phyloP scores from a whole-genome alignment of 148 eudicot genomes.

The Rheum nobile region DNA sequence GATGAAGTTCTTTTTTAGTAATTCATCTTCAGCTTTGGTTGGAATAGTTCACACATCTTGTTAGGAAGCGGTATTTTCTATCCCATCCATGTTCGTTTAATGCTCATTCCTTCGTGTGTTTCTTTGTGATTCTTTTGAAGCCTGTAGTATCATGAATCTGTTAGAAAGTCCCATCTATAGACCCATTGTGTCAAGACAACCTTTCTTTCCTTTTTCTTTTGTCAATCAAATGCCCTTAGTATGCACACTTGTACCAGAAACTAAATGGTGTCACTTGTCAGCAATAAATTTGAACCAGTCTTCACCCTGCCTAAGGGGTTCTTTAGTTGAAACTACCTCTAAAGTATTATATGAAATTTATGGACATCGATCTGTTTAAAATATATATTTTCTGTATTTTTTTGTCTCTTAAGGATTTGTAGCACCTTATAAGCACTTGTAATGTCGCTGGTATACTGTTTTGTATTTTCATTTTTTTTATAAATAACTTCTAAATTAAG shows the following conservation, averaged over 20 bases:
- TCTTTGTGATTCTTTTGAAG: not conserved
- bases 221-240: not conserved
- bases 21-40: not conserved
- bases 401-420: not conserved
- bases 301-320: no score
- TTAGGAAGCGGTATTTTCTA: not conserved
- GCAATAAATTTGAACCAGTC: not conserved
- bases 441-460: not conserved
- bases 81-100: not conserved
- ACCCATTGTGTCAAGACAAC: not conserved
- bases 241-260: not conserved
- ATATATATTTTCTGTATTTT: no score
- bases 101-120: not conserved
- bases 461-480: no score
- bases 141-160: not conserved
- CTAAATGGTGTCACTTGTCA: slow-evolving; percentile 3
- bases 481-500: no score
- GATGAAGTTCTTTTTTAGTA: not conserved
- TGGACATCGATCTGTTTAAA: no score
- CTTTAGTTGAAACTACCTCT: no score
- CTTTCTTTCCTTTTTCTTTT: not conserved
- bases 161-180: not conserved
- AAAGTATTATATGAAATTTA: no score
- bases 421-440: not conserved
- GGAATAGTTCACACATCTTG: not conserved